Conservation (phyloP, 257 asterid genomes). For the Schizonepeta tenuifolia region DNA sequence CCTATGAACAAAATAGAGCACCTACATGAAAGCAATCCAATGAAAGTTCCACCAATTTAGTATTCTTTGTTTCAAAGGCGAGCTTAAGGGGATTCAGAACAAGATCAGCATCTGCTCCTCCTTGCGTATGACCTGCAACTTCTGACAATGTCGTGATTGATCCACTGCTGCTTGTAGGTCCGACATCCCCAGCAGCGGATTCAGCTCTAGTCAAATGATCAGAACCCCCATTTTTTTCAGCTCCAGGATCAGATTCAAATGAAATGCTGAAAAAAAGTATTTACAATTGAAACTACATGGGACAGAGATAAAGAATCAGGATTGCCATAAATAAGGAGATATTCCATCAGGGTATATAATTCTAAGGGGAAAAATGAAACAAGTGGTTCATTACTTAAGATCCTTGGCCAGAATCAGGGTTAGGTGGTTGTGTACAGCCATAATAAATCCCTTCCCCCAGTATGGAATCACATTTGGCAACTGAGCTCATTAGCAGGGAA, state of each 20-base stretch:
- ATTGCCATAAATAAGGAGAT: constrained; percentile 20
- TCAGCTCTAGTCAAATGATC: constrained; percentile 45
- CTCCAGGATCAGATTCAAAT: constrained; percentile 55
- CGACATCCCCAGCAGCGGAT: constrained; percentile 48
- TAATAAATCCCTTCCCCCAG: background rate
- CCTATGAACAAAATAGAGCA: constrained; percentile 37
- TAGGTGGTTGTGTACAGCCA: background rate
- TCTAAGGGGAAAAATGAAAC: background rate
- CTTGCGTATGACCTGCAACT: constrained; percentile 78
- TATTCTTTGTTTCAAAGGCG: constrained; percentile 94
- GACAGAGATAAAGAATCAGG: constrained; percentile 30
- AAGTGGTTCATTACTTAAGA: constrained; percentile 3
- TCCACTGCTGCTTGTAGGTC: constrained; percentile 50
- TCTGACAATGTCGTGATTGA: constrained; percentile 63
- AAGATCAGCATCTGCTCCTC: constrained; percentile 75
- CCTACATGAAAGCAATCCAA: constrained; percentile 99
- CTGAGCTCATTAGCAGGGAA: background rate
- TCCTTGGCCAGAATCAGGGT: constrained; percentile 11
- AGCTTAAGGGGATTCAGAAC: constrained; percentile 84
- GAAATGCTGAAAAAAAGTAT: constrained; percentile 51
- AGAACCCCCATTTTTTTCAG: constrained; percentile 44
- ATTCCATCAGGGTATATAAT: constrained; percentile 18
- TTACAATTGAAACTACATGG: constrained; percentile 32
- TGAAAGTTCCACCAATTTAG: constrained; percentile 85
- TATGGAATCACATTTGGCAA: background rate